Evolutionary conservation across 805 yeast species (phyloP).

Genomic region (Schizosaccharomyces japonicus): DNA sequence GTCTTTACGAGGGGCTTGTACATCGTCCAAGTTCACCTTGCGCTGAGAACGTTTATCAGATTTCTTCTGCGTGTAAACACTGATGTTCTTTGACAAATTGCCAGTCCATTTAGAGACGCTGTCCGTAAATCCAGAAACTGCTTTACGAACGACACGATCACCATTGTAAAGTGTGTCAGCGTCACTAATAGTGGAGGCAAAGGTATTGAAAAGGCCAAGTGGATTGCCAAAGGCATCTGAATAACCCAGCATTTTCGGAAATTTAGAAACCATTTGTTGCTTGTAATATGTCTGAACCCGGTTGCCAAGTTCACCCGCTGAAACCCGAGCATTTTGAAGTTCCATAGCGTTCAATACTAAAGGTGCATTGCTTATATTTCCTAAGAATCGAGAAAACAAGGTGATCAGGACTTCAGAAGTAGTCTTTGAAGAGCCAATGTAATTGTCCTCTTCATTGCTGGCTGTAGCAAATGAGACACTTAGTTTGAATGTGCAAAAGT

Average conservation of each 20-base stretch:
- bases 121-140: constrained; percentile 85
- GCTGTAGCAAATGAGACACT: constrained; percentile 80
- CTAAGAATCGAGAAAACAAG: constrained; percentile 84
- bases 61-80: constrained; percentile 71
- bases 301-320: constrained; percentile 45
- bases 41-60: constrained; percentile 65
- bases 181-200: constrained; percentile 80
- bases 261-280: constrained; percentile 74
- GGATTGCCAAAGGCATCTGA: constrained; percentile 95
- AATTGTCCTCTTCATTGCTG: constrained; percentile 36
- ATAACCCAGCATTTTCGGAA: constrained; percentile 80
- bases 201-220: constrained; percentile 78
- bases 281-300: constrained; percentile 66
- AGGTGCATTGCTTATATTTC: constrained; percentile 92
- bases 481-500: constrained; percentile 71
- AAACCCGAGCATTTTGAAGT: constrained; percentile 72
- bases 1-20: constrained; percentile 56
- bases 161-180: constrained; percentile 91
- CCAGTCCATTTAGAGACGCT: constrained; percentile 83
- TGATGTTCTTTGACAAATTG: constrained; percentile 76
- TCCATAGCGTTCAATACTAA: constrained; percentile 66
- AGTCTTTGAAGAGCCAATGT: constrained; percentile 28
- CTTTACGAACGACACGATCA: constrained; percentile 82
- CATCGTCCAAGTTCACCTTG: constrained; percentile 61
- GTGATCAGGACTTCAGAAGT: constrained; percentile 49